Percentiles rank a stretch among this genome's conserved stretches.
Conservation (phyloP, 2,329 filamentous ascomycete species). For the Ophiostoma himal-ulmi region DNA sequence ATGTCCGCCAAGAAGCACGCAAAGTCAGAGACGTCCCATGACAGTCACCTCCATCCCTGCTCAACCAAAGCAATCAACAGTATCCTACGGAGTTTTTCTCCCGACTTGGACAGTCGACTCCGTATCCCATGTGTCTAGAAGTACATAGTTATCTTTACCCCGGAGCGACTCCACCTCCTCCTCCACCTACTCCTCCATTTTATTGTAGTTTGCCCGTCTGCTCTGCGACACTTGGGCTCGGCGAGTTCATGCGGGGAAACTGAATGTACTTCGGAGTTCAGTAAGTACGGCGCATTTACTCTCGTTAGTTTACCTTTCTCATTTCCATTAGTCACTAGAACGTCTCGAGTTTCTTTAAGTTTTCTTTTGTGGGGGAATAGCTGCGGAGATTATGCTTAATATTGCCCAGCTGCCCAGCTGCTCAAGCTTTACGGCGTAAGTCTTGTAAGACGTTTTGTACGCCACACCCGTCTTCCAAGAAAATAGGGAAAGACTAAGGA, state of each 20-base stretch:
- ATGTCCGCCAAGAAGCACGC: neutral
- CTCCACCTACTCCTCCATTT: neutral
- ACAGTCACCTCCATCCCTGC: neutral
- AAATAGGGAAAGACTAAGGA: neutral
- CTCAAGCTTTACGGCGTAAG: slow-evolving; percentile 9
- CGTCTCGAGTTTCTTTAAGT: neutral
- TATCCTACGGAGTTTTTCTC: slow-evolving; percentile 9
- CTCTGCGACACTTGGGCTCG: slow-evolving; percentile 11
- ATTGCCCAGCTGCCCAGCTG: slow-evolving; percentile 8
- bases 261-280: neutral
- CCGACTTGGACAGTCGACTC: slow-evolving; percentile 9
- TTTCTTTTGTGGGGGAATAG: neutral
- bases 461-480: neutral
- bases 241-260: slow-evolving; percentile 8
- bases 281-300: neutral
- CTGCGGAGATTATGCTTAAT: neutral
- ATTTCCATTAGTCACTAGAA: neutral
- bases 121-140: neutral
- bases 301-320: neutral
- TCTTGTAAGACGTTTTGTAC: neutral
- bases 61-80: neutral
- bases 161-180: slow-evolving; percentile 5
- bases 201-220: neutral
- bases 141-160: neutral
- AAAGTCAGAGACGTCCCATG: neutral